Evolutionary conservation across 495 filamentous ascomycete species (phyloP), one percentile per base, ranked within the genome.

Genomic region (Xylaria bambusicola): DNA sequence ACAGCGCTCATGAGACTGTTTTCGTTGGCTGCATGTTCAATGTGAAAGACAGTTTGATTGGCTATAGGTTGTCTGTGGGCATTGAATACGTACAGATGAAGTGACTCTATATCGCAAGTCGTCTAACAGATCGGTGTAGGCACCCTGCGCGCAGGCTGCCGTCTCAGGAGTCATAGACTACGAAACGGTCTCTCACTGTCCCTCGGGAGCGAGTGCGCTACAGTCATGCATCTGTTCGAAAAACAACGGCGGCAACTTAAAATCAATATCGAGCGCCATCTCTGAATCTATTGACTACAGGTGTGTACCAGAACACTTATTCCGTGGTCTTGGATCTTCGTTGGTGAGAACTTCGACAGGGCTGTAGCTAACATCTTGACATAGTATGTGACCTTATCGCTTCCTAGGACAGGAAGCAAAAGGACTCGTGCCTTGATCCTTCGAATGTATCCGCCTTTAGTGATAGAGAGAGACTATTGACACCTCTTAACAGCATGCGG

Each of bases 181-280:
- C n/a, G 68, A 71, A 41, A 81, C 80, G 2, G 49, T 65, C 35
- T 52, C 70, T 27, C 60, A 66, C 33, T 82, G 80, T 41, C 77
- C 77, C 12, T 52, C 72, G 12, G 68, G 55, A 18, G 71, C 70
- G 8, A 68, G 73, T 1, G 73, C 71, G 9, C 71, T 82, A 0
- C 75, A 78, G 62, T 74, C 70, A 8, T 82, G 80, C 36, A 69
- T 78, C 27, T 82, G 80, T 65, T 77, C 77, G 49, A 77, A 82
- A 59, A 73, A 79, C 65, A 67, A n/a, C 40, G 52, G 52, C 15
- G 27, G 72, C 42, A 77, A 77, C 63, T 69, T 73, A n/a, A 69
- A 63, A 7, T 73, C 72, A 7, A 69, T 82, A 50, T 65, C 68
- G 24, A 64, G 67, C 4, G 62, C 36, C 8, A 67, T 82, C 10